Evolutionary conservation across 2,329 filamentous ascomycete genomes (phyloP).

Genomic region (Dendryphion nanum): DNA sequence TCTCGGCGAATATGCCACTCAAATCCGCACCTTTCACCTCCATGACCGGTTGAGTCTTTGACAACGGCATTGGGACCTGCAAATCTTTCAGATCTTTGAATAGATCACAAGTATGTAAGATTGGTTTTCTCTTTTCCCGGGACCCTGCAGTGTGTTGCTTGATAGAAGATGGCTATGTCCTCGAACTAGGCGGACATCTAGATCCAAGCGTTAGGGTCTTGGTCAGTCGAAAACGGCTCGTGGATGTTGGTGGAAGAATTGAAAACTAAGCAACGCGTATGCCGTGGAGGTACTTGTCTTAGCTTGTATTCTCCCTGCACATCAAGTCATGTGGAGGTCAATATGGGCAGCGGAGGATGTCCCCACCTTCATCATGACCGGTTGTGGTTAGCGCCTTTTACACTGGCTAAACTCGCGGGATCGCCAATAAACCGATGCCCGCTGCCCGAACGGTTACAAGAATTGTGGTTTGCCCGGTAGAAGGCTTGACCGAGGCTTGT

Average conservation of each 20-base stretch:
- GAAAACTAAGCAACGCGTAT: background rate
- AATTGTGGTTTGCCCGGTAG: too few relatives aligned
- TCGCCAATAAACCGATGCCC: slow-evolving; percentile 28
- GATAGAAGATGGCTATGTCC: too few relatives aligned
- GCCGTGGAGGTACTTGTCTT: slow-evolving; percentile 2
- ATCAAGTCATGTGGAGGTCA: slow-evolving; percentile 7
- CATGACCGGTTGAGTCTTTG: slow-evolving; percentile 1
- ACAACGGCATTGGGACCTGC: too few relatives aligned
- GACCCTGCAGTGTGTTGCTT: too few relatives aligned
- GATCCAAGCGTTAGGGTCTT: too few relatives aligned
- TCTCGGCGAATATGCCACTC: slow-evolving; percentile 27
- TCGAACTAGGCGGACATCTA: too few relatives aligned
- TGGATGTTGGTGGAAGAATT: background rate
- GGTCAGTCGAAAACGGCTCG: too few relatives aligned
- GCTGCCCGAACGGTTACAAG: slow-evolving; percentile 8
- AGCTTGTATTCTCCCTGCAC: background rate
- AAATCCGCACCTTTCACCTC: slow-evolving; percentile 24
- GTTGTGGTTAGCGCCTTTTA: slow-evolving; percentile 8
- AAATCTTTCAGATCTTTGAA: too few relatives aligned
- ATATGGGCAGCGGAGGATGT: slow-evolving; percentile 22
- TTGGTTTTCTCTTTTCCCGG: too few relatives aligned
- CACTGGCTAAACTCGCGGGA: slow-evolving; percentile 16
- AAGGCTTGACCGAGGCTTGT: too few relatives aligned
- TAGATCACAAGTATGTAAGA: too few relatives aligned
- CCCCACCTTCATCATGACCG: background rate